Conservation (phyloP, 805 yeast genomes). For the Pichia gijzeniarum region DNA sequence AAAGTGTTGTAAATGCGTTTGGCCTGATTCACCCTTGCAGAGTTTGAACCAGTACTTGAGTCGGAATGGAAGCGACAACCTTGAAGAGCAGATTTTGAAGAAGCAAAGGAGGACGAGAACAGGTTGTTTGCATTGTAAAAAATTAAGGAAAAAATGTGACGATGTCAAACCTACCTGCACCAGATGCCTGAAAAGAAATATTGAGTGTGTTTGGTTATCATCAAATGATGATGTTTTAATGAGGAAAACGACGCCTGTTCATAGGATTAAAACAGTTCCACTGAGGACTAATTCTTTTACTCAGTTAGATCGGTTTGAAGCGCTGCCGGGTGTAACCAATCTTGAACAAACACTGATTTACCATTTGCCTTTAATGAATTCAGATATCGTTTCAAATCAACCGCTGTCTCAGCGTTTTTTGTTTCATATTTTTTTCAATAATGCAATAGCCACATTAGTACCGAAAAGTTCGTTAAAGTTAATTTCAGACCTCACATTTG, state of each 20-base stretch:
- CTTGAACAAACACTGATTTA: background rate
- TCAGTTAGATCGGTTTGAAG: no score
- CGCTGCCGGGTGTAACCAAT: no score
- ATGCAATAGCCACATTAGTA: background rate
- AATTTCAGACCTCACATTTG: background rate
- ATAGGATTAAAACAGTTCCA: background rate
- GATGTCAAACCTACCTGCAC: constrained; percentile 7
- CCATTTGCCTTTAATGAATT: background rate
- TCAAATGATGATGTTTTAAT: background rate
- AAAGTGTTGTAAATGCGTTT: background rate
- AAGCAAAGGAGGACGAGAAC: constrained; percentile 4
- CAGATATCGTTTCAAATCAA: background rate
- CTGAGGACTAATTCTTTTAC: no score
- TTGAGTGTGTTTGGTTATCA: background rate
- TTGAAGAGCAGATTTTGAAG: background rate
- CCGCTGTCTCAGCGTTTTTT: background rate
- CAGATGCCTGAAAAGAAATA: constrained; percentile 3
- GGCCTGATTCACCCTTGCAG: background rate
- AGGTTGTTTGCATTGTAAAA: constrained; percentile 10
- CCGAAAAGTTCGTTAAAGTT: background rate
- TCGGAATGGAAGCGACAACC: background rate
- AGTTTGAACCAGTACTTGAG: background rate
- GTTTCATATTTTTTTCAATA: background rate
- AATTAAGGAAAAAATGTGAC: constrained; percentile 9
- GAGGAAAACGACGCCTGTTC: background rate